Evolutionary conservation across 495 filamentous ascomycete species (phyloP).

Genomic region (Aspergillus steynii): DNA sequence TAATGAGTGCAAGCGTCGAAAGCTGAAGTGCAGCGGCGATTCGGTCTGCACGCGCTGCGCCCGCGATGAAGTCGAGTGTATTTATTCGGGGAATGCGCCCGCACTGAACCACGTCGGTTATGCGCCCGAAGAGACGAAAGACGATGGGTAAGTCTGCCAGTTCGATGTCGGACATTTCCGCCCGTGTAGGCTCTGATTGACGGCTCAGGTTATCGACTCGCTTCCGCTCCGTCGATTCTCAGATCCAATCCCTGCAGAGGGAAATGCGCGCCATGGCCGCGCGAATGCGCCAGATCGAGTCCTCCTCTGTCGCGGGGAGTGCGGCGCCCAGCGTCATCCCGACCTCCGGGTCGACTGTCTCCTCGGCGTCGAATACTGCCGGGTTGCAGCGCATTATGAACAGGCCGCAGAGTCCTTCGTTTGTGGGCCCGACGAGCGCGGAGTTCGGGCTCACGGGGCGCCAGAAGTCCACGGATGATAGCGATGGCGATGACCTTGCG

Average conservation of each 20-base stretch:
- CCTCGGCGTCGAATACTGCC: slow-evolving; percentile 10
- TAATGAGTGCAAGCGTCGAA: slow-evolving; percentile 88
- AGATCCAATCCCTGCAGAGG: slow-evolving; percentile 31
- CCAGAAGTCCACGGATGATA: slow-evolving; percentile 13
- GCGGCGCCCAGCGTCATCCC: slow-evolving; percentile 11
- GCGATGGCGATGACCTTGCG: slow-evolving; percentile 24
- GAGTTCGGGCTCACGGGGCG: slow-evolving; percentile 38
- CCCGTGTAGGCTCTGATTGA: background rate
- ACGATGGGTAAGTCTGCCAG: slow-evolving; percentile 24
- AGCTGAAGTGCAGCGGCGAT: slow-evolving; percentile 89
- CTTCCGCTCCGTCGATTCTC: slow-evolving; percentile 31
- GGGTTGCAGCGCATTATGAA: slow-evolving; percentile 38
- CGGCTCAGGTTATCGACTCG: slow-evolving; percentile 20
- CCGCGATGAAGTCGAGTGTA: slow-evolving; percentile 61
- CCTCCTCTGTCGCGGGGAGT: slow-evolving; percentile 5
- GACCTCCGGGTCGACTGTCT: slow-evolving; percentile 9
- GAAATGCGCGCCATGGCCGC: slow-evolving; percentile 36
- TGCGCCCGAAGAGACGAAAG: slow-evolving; percentile 13
- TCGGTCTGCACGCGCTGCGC: slow-evolving; percentile 75
- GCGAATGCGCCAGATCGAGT: slow-evolving; percentile 36
- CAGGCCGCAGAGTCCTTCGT: slow-evolving; percentile 37
- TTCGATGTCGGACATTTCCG: too few species aligned
- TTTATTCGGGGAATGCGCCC: slow-evolving; percentile 49
- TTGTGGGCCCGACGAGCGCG: slow-evolving; percentile 44
- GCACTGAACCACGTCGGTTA: slow-evolving; percentile 6